Evolutionary conservation across 495 filamentous ascomycete species (phyloP), one percentile per base, ranked within the genome.

Genomic region (Aspergillus leporis): DNA sequence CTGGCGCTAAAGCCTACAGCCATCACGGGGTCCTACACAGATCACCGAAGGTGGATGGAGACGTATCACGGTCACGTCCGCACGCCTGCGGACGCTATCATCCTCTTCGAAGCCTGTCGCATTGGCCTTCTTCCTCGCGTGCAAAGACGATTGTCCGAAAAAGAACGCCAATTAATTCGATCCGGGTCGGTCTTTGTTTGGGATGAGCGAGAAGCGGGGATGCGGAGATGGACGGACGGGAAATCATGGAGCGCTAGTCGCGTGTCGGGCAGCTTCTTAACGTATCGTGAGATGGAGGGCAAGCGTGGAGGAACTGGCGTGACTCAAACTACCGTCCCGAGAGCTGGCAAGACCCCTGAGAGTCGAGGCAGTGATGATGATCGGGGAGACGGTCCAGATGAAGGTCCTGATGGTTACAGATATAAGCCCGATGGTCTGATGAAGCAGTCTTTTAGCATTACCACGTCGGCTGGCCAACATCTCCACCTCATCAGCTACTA

Each of bases 401-500:
- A 91, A 45, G 94, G 93, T 36, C 94, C 90, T 0, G 94, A 98
- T 71, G 94, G 94, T 13, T 98, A 98, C 70, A 84, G 93, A 54
- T 98, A 98, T 74, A 98, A 98, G 77, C 88, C 90, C 1, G 94
- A 98, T 65, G 94, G 94, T 0, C 78, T 98, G 36, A 96, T 97
- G 92, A 98, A 98, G 79, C 94, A 98, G 73, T 98, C 94, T 0
- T 98, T 98, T 81, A 97, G 93, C 78, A 98, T 98, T 70, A 96
- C 93, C 4, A 98, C 93, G 3, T 88, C 89, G 8, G 83, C 81
- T 21, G 89, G 90, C 30, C 91, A 97, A 60, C 96, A 98, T 65
- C 83, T 98, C 5, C 94, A 98, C 70, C 79, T 98, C 40, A 98
- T 98, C 70, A 96, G 93, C 65, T 98, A 98, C 71, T 97, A 91